Base-by-base conservation (phyloP, 192 early-diverging fungal species). In the Backusella circina region DNA sequence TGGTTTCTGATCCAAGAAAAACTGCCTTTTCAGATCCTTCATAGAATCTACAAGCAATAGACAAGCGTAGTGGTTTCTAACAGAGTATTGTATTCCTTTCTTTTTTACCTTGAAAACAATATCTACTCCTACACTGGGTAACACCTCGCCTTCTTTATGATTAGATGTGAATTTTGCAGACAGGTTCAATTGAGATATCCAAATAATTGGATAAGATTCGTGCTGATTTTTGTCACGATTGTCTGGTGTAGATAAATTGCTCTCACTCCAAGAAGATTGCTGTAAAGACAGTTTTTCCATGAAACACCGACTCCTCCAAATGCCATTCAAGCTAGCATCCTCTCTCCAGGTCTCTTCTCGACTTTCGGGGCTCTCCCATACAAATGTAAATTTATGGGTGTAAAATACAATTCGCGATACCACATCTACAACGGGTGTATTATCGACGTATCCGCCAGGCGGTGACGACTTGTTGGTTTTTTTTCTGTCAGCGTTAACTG, bases 31-130 rank as follows among this genome's bases (percentile, higher is more conserved):
- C 69, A 41, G 13, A 15, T 41, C 7, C 16, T 10, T 44, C 16
- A 70, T 41, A n/a, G 69, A 70, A 15, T 30, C 1, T 1, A 47
- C 16, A 5, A 70, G 39, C 15, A 70, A 18, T 30, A 70, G 18
- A 18, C 69, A 70, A 1, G 37, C 69, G 5, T 70, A 70, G 28
- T 70, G 69, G 37, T 70, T 35, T 23, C 26, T 28, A 7, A 70
- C 7, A 28, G 69, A 70, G 26, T 44, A 70, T 23, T 1, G 23
- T 28, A 70, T 44, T 28, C 69, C 69, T 5, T 70, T 26, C 4
- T 70, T 70, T 31, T 70, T 70, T 18, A 70, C 10, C 39, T 44
- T 70, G 39, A 35, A 47, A 15, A 30, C 10, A 70, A 70, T 37
- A 23, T 16, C 13, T 9, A 41, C 38, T 15, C 9, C 23, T 26